Base-by-base conservation (phyloP, 345 rosid species). In the Dimocarpus longan region DNA sequence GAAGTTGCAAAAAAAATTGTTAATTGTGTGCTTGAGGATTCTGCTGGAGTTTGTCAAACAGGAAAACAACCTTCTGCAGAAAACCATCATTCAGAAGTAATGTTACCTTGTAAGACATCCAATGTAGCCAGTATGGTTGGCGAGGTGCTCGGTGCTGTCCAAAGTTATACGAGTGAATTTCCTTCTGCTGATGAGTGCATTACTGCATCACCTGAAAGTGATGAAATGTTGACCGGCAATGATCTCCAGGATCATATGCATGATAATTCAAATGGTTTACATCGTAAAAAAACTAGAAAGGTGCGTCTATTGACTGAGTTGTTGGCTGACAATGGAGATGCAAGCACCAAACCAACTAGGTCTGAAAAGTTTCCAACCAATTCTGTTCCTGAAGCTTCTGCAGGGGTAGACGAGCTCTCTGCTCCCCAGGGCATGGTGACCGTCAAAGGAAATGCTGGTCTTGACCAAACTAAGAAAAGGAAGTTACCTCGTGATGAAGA, bases 241-340 rank as follows among this genome's bases (percentile, higher is more conserved):
- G 71, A 67, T 50, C 75, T 77, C 44, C 75, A 66, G 52, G 80
- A 74, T 77, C 66, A 66, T 79, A 73, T 72, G 50, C 80, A 43
- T 68, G 87, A 82, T 80, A 81, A 76, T 59, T 78, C 80, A n/a
- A 71, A 83, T 69, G 82, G 90, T 76, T 72, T 76, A 79, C 92
- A 82, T 80, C 91, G 90, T 19, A 91, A 87, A 69, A 93, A 87
- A 91, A 54, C 86, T 68, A 88, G 89, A 60, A 96, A 93, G 83
- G 81, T 90, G 76, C 93, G 95, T 76, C 84, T 87, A 78, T 84
- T 96, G 48, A 89, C 91, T n/a, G 99, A 96, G 44, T 86, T 96
- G 84, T 73, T 93, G 84, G 79, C 86, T 80, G 81, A 83, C 79
- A 77, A 71, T 57, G 89, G 80, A 52, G 85, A 69, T 74, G 83